Evolutionary conservation across 768 basidiomycete species (phyloP).

Genomic region (Tylopilus plumbeoviolaceoides): DNA sequence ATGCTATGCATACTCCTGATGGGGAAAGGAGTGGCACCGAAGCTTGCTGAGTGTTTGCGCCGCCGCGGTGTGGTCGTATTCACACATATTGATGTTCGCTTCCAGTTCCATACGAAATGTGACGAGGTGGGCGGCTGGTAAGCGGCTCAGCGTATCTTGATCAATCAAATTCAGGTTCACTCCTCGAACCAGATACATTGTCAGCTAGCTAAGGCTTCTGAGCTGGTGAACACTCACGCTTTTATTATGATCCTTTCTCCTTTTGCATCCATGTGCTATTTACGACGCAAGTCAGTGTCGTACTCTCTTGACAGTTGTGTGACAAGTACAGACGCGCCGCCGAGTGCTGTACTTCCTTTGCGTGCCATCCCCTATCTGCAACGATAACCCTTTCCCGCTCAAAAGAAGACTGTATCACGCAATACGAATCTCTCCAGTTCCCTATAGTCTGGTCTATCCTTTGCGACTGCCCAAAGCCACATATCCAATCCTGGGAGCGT

Average conservation of each 20-base stretch:
- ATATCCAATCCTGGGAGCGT: constrained; percentile 60
- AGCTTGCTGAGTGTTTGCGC: constrained; percentile 1
- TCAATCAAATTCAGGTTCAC: constrained; percentile 15
- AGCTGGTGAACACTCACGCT: neutral
- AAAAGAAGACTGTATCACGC: constrained; percentile 68
- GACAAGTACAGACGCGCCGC: neutral
- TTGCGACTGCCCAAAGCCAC: constrained; percentile 83
- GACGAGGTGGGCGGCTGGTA: constrained; percentile 2
- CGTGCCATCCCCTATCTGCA: neutral
- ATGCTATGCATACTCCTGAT: constrained; percentile 14
- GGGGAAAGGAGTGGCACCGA: constrained; percentile 1
- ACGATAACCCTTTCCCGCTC: constrained; percentile 1
- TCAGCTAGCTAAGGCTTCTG: neutral
- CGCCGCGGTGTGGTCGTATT: constrained; percentile 7
- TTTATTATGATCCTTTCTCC: constrained; percentile 8
- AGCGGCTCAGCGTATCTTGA: constrained; percentile 5
- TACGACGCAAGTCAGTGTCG: neutral
- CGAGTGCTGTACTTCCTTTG: neutral
- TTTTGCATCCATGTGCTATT: neutral
- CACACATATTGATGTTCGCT: constrained; percentile 2
- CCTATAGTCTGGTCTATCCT: constrained; percentile 71
- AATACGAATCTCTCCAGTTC: constrained; percentile 62
- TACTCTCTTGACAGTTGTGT: neutral
- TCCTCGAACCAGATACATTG: constrained; percentile 8
- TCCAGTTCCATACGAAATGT: constrained; percentile 9